These are phyloP conservation scores for Paramyrothecium roridum DNA, from an alignment of 2,329 filamentous ascomycete species.

Conservation along the genomic window DNA sequence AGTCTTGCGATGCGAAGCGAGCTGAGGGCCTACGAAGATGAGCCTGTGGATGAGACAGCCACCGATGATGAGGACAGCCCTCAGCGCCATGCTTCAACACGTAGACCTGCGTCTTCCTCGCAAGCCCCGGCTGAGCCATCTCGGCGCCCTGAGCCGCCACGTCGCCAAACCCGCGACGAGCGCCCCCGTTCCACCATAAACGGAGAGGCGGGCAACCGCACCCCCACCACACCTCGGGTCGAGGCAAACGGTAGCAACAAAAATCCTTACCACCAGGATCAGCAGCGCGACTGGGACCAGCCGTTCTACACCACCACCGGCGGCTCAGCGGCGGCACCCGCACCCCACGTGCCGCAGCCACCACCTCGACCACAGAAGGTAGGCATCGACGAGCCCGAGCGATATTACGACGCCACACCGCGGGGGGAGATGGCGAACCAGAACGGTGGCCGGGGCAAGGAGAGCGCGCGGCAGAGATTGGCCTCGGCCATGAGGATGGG, in stretches of 20 bases:
- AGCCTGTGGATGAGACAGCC: slow-evolving; percentile 24
- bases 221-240: slow-evolving; percentile 11
- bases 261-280: slow-evolving; percentile 16
- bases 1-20: slow-evolving; percentile 51
- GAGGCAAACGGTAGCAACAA: slow-evolving; percentile 12
- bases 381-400: slow-evolving; percentile 28
- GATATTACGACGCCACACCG: slow-evolving; percentile 25
- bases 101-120: slow-evolving; percentile 13
- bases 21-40: slow-evolving; percentile 36
- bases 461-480: slow-evolving; percentile 28
- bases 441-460: slow-evolving; percentile 16
- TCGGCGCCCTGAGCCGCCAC: slow-evolving; percentile 14
- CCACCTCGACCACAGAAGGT: slow-evolving; percentile 35
- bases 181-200: slow-evolving; percentile 12
- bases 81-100: slow-evolving; percentile 9
- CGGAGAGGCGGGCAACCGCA: slow-evolving; percentile 5
- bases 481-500: slow-evolving; percentile 25
- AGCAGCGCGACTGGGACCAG: slow-evolving; percentile 23
- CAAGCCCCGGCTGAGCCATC: slow-evolving; percentile 9
- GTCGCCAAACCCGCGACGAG: slow-evolving; percentile 18
- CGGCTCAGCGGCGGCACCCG: slow-evolving; percentile 10
- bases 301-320: slow-evolving; percentile 19
- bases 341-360: slow-evolving; percentile 26
- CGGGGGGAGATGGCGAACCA: slow-evolving; percentile 9
- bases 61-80: slow-evolving; percentile 27